Base-by-base conservation (phyloP, 2,329 filamentous ascomycete genomes). In the Neopestalotiopsis sp. region DNA sequence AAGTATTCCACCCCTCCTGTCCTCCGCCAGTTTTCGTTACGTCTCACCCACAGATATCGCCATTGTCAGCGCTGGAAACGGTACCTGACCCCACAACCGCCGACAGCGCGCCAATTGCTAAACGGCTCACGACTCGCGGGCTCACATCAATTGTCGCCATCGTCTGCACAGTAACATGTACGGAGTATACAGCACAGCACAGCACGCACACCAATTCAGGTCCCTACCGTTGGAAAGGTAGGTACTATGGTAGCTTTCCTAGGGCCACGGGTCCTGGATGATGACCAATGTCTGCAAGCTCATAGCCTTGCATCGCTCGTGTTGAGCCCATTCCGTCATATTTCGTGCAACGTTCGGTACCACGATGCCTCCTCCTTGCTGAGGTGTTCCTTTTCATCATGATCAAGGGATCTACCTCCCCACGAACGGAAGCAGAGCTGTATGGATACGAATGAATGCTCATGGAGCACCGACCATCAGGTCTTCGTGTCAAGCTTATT, bases 1-100 rank as follows among this genome's bases (percentile, higher is more conserved):
- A 28, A 32, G 45, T 17, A 20, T 52, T 52, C 45, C 45, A 20
- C 59, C 34, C 32, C 24, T 57, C 52, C 12, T 17, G 17, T 57
- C 40, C n/a, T 40, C 49, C 30, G n/a, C 17, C 64, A 58, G 64
- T 66, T 66, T 66, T 24, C 62, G 62, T 65, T 57, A 66, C 45
- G 64, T 66, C 52, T 66, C 34, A n/a, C 64, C 45, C 49, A 38
- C 13, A 28, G 24, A 28, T 57, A 20, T 17, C 24, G 59, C 34
- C 59, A 34, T 30, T 34, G 57, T 30, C 24, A 30, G 12, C 24
- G 30, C 24, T 28, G 24, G 3, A 28, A 28, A 28, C 57, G 10
- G 59, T 34, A 20, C 30, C 32, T 40, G 59, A 62, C 32, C 64
- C 24, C 64, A 57, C 64, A 30, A 49, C 64, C 49, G 64, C 49